Evolutionary conservation across 106 monocot species (phyloP), one percentile per base, ranked within the genome.

Genomic region (Phalaenopsis equestris): DNA sequence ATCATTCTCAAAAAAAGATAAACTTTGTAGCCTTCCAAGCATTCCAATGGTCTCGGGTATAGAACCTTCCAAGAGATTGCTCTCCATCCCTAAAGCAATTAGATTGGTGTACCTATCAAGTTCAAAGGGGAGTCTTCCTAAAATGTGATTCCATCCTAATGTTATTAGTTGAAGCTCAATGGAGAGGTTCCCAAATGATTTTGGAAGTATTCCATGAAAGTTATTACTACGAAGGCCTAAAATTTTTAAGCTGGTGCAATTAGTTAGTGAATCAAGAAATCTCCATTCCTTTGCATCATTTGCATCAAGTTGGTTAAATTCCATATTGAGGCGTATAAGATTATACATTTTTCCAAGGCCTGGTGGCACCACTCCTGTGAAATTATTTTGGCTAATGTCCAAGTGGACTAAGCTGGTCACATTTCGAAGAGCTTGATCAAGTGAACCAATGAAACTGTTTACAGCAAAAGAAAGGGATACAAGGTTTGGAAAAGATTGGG

Each of bases 181-280:
- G 4, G 64, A 64, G 6, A 64, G 64, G 11, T 64, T 64, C 21
- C 21, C 21, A 23, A 64, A 14, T 16, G 73, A 70, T 42, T 67
- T 18, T 42, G 87, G 87, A 9, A 87, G 56, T 24, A 36, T 11
- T n/a, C 78, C 81, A 8, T 36, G 56, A 77, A 84, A 49, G 7
- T 41, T 46, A 73, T 84, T 87, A 36, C 7, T 2, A 1, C 46
- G 8, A 0, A 87, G 41, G 47, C 52, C 5, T 39, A 87, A 36
- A 9, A 10, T n/a, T 56, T 75, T 2, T 42, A 87, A 55, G 7
- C 5, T 5, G 15, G 75, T 84, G 73, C 84, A 78, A 48, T 84
- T 87, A 2, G 68, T 72, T 18, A 87, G 15, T 55, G 81, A 42
- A 68, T 42, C 4, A 30, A 87, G 39, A 43, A 87, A 84, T 18